phyloP scores from a whole-genome alignment of 75 land plant genomes.

The Larix kaempferi region DNA sequence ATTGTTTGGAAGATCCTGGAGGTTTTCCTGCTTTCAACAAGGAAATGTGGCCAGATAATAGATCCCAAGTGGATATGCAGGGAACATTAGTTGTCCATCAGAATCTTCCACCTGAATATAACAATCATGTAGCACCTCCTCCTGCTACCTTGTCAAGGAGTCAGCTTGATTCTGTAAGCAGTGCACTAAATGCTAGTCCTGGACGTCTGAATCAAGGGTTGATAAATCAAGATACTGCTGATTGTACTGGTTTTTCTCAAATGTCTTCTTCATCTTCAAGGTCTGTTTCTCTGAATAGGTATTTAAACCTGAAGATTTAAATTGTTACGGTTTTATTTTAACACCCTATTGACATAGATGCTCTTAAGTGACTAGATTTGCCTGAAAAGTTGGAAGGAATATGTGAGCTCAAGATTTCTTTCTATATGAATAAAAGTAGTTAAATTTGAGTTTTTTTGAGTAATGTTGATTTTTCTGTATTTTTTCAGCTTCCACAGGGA shows the following conservation, averaged over 20 bases:
- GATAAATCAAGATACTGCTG: constrained; percentile 19
- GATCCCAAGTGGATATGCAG: constrained; percentile 10
- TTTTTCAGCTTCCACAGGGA: constrained; percentile 33
- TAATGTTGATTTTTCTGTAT: too few species aligned
- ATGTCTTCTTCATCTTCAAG: constrained; percentile 41
- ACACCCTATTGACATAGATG: not conserved
- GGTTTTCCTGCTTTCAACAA: not conserved
- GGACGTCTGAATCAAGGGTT: constrained; percentile 10
- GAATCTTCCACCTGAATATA: not conserved
- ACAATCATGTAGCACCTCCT: constrained; percentile 1
- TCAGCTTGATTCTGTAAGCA: constrained; percentile 9
- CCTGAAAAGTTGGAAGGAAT: too few species aligned
- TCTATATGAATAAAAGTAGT: too few species aligned
- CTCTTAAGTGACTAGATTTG: too few species aligned
- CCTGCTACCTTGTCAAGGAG: constrained; percentile 2
- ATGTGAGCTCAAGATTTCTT: too few species aligned
- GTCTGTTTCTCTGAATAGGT: constrained; percentile 45
- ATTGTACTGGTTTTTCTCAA: constrained; percentile 38
- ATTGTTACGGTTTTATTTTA: not conserved
- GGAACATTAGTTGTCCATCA: constrained; percentile 14
- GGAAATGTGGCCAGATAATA: constrained; percentile 9
- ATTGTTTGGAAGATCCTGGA: not conserved
- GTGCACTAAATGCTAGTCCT: constrained; percentile 16
- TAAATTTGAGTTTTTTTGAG: too few species aligned
- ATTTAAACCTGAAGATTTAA: not conserved